A percentile compares a stretch with the other conserved stretches of the same genome.
Evolutionary conservation across 306 rosid species (phyloP).

Genomic region (Crotalaria pallida): DNA sequence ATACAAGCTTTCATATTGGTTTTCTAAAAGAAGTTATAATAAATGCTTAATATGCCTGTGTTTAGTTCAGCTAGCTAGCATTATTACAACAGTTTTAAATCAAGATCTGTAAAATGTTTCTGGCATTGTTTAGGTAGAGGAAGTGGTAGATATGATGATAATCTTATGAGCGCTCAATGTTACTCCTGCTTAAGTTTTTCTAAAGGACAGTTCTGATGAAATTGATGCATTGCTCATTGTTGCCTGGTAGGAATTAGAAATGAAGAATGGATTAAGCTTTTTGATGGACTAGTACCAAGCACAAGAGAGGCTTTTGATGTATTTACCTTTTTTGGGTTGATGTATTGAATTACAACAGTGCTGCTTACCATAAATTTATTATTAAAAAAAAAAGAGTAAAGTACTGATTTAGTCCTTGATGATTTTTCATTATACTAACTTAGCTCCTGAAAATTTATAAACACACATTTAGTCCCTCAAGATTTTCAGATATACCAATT

Average conservation of each 20-base stretch:
- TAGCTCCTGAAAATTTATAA: too few relatives aligned
- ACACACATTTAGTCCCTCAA: too few relatives aligned
- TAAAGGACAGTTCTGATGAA: neutral
- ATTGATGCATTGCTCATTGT: neutral
- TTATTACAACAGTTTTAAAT: neutral
- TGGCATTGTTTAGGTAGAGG: neutral
- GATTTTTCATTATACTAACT: too few relatives aligned
- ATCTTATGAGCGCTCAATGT: neutral
- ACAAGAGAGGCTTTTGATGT: neutral
- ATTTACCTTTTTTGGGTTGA: neutral
- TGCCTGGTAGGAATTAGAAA: neutral
- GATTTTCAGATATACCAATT: too few relatives aligned
- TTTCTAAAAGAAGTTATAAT: neutral
- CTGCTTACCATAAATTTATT: too few relatives aligned
- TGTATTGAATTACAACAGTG: neutral
- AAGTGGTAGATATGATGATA: neutral
- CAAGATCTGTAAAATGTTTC: neutral
- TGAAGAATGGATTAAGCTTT: neutral
- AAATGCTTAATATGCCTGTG: neutral
- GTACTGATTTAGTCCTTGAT: too few relatives aligned
- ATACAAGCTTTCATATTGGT: neutral
- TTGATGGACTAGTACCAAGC: neutral
- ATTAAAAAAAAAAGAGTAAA: too few relatives aligned
- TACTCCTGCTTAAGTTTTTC: neutral
- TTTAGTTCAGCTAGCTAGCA: neutral